Base-by-base conservation (phyloP, 257 asterid species). In the Solanum lycopersicoides region DNA sequence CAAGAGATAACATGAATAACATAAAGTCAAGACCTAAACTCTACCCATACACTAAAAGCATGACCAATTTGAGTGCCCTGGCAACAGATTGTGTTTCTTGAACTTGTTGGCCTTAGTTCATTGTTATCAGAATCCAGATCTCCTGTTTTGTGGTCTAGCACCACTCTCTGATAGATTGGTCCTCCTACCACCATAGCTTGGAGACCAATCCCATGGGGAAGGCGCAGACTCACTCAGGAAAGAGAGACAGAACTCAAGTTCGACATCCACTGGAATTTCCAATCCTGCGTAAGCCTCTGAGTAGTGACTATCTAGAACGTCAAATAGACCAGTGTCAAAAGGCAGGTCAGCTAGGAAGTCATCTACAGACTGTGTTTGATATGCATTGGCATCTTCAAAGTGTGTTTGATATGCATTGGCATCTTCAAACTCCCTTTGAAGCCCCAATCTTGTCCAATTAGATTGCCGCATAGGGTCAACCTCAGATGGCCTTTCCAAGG, bases 361-460 rank as follows among this genome's bases (percentile, higher is more conserved):
- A 16, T 88, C 90, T 50, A 39, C 95, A 34, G 74, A 37, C 45
- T 86, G 91, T n/a, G 90, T 89, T 53, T 91, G 92, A 89, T 91
- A 89, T 14, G 90, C 89, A 85, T 89, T 89, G 34, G 93, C 91
- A 88, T 95, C 98, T 47, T 89, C 94, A 2, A 93, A 68, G 56
- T 87, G 90, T 28, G 91, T 89, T 53, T 91, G 92, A 89, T 91
- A 89, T 14, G 90, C 89, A 85, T 89, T 89, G 23, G 93, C 91
- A 88, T 95, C 98, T 50, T 89, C 94, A 2, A 93, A 68, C 66
- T 92, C 94, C 79, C 91, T 90, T 84, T 93, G 92, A n/a, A 53
- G 91, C 91, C 94, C 93, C 87, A 95, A 75, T 60, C 74, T 56
- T 34, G 72, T 86, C 99, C 99, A 96, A 59, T 93, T 89, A 20